Conservation (phyloP, 495 filamentous ascomycete genomes). For the Cercophora sp. region DNA sequence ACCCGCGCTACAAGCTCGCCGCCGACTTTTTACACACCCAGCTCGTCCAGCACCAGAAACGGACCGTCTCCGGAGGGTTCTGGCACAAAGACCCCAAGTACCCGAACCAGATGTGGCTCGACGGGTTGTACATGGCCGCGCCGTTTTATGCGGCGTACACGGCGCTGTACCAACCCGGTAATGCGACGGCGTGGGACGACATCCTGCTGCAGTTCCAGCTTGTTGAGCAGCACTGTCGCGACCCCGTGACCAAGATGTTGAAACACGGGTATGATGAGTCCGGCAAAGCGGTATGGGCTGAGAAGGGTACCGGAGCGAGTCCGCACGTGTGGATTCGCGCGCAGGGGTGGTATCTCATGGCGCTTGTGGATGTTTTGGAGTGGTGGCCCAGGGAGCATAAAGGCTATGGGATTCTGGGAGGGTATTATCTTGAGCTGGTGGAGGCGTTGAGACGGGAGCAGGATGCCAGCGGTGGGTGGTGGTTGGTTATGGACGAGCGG, state of each 20-base stretch:
- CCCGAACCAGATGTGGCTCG: conserved; percentile 56
- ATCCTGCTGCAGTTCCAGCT: conserved; percentile 52
- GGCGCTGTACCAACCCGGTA: conserved; percentile 34
- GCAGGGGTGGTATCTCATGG: conserved; percentile 59
- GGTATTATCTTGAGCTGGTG: conserved; percentile 40
- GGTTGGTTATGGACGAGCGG: conserved; percentile 51
- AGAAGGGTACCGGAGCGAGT: conserved; percentile 50
- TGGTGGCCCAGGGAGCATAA: conserved; percentile 35
- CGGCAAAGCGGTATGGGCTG: conserved; percentile 52
- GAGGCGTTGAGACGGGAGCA: conserved; percentile 40
- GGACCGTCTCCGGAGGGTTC: conserved; percentile 48
- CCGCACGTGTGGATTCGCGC: conserved; percentile 56
- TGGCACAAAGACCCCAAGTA: conserved; percentile 50
- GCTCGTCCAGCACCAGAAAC: conserved; percentile 40
- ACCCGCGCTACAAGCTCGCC: conserved; percentile 31
- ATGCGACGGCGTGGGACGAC: conserved; percentile 38
- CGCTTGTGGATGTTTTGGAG: conserved; percentile 53
- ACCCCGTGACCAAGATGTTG: conserved; percentile 44
- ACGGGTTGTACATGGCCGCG: conserved; percentile 51
- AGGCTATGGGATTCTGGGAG: conserved; percentile 30
- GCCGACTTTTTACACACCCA: conserved; percentile 44
- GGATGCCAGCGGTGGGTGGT: conserved; percentile 47
- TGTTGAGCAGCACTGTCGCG: conserved; percentile 48
- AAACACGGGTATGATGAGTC: conserved; percentile 58
- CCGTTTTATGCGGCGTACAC: conserved; percentile 51